Base-by-base conservation (phyloP, 148 eudicot genomes). In the Cornus kousa region DNA sequence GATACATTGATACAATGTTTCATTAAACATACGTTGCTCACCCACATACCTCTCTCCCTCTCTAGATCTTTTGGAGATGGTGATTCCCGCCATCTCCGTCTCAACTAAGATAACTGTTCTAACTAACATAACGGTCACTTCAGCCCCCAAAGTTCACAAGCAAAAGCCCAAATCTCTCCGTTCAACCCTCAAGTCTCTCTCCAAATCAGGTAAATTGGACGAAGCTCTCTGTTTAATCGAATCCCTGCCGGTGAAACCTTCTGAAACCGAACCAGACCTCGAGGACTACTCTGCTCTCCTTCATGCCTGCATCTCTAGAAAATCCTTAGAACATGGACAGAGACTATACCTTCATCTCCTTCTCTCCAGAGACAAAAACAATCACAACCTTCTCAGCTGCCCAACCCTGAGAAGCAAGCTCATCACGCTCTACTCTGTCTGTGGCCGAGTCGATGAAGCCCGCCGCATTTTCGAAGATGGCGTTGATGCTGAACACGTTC, bases 361-460 rank as follows among this genome's bases (percentile, higher is more conserved):
- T 8, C 70, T 70, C 64, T 71, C 80, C 2, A 64, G 75, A 39
- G 75, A 74, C 19, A 62, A 73, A 74, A 39, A 55, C 28, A 4
- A 1, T 20, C 77, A 46, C 14, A 74, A 71, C 12, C 67, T 78
- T 9, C 78, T 82, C 37, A 66, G 69, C 11, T 33, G 76, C 57
- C 86, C 82, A 67, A 75, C 72, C 7, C 59, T 85, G 66, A 82
- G 53, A 24, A 79, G 83, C 69, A 87, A 84, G 75, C 67, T 87
- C 60, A 83, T 85, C 16, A 88, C 90, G 14, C 85, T 88, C 69
- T 85, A 83, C 77, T 81, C 88, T 2, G 83, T 78, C 53, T 85
- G 83, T 33, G 79, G 78, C 46, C 81, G 71, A n/a, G 24, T 87
- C 37, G 85, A 83, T 23, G 81, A 81, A 55, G 87, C 88, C 24